A percentile compares a stretch with the other conserved stretches of the same genome.
Evolutionary conservation across 169 alveolate species (phyloP).

Genomic region (Cryptosporidium bovis): DNA sequence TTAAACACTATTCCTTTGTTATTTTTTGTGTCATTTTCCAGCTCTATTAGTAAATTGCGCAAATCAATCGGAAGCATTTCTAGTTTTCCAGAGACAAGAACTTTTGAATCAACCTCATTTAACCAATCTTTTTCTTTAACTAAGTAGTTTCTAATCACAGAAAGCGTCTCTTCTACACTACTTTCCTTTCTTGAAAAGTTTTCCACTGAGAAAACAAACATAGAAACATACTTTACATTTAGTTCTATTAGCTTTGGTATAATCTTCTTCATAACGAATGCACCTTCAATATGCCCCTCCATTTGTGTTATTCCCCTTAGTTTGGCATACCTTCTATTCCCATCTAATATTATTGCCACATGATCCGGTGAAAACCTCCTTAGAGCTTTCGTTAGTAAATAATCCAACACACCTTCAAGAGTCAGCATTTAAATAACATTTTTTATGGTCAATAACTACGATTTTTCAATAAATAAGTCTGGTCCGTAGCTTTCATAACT

Average conservation of each 20-base stretch:
- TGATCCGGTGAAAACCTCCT: conserved; percentile 67
- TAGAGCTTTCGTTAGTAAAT: not conserved
- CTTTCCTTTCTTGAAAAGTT: conserved; percentile 84
- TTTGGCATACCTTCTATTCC: conserved; percentile 90
- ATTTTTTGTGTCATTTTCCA: conserved; percentile 18
- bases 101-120: conserved; percentile 3
- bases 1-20: conserved; percentile 39
- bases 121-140: conserved; percentile 37
- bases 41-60: not conserved
- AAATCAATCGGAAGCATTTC: conserved; percentile 50
- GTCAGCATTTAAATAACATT: not conserved
- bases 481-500: too few species aligned
- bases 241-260: conserved; percentile 80
- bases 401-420: not conserved
- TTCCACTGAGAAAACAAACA: conserved; percentile 86
- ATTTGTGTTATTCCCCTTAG: conserved; percentile 75
- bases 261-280: conserved; percentile 75
- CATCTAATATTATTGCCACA: conserved; percentile 90
- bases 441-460: not conserved
- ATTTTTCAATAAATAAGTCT: too few species aligned
- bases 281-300: conserved; percentile 83
- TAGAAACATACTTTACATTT: conserved; percentile 84
- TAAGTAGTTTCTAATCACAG: conserved; percentile 68
- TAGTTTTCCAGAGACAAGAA: conserved; percentile 45
- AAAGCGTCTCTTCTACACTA: conserved; percentile 75